Base-by-base conservation (phyloP, 495 filamentous ascomycete species). In the Cladorrhinum samala region DNA sequence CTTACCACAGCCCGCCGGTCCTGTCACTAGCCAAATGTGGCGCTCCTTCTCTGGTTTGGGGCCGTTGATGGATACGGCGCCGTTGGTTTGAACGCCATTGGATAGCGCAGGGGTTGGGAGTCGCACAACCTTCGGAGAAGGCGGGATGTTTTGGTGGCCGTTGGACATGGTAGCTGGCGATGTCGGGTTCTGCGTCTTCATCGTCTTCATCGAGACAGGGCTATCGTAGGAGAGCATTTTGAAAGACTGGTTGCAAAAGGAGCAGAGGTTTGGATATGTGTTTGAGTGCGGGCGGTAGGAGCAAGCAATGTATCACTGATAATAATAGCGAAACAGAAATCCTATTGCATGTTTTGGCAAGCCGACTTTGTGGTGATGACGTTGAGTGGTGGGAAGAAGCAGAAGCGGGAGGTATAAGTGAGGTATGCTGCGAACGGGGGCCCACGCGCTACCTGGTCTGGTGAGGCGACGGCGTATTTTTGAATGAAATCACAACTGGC, bases 11-110 rank as follows among this genome's bases (percentile, higher is more conserved):
- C 94, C 94, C 16, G 94, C 91, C 14, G 94, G 94, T 6, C 94
- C 94, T 0, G 93, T 96, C n/a, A 99, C 88, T 56, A 97, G 83
- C 86, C 88, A 96, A 68, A 99, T 95, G 67, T 96, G 91, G 6
- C 24, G 45, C 56, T 88, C 87, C 55, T 83, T 68, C 50, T 65
- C 65, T 33, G 62, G 50, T 7, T 53, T 47, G 24, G 65, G 56
- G 9, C 54, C 62, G 39, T 63, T 62, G 44, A 60, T 41, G 36
- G 66, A 56, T 17, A 67, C 54, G 39, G 48, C 56, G 21, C 60
- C 56, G 42, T 60, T 62, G 38, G 61, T 36, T 16, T 44, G 50
- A 42, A 53, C 48, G 48, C 59, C 56, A 23, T 63, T 66, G 19
- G 62, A 50, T 40, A 69, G 58, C 13, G 60, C 57, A 23, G 63